phyloP scores from a whole-genome alignment of 2,329 filamentous ascomycete species.

The Clarireedia paspali region DNA sequence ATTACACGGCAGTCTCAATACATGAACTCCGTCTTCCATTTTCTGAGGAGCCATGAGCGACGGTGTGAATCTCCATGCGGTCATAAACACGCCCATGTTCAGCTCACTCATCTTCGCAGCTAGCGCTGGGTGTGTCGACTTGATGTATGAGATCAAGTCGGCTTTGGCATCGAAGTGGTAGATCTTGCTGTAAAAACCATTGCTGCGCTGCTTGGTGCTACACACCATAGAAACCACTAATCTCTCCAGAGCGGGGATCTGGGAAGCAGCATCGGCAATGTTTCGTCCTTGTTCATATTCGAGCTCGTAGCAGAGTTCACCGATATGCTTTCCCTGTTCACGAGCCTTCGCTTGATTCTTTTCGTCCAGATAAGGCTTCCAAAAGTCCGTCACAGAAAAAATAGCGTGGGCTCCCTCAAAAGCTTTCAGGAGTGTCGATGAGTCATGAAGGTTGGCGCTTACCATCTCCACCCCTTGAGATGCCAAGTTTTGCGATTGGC shows the following conservation, averaged over 20 bases:
- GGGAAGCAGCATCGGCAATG: constrained; percentile 31
- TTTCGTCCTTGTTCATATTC: constrained; percentile 33
- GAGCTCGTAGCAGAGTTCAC: constrained; percentile 23
- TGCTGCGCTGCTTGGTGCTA: constrained; percentile 31
- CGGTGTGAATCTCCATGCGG: constrained; percentile 14
- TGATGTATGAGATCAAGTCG: constrained; percentile 28
- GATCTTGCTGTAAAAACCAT: constrained; percentile 20
- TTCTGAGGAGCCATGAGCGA: neutral
- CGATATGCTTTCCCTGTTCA: constrained; percentile 15
- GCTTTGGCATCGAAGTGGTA: constrained; percentile 30
- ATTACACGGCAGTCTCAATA: neutral
- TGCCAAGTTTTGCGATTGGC: constrained; percentile 30
- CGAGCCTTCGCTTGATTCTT: neutral
- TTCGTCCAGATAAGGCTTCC: neutral
- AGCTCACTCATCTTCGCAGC: constrained; percentile 28
- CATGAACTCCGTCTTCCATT: neutral
- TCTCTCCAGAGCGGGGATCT: constrained; percentile 29
- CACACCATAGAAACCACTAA: constrained; percentile 34
- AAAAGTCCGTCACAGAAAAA: constrained; percentile 49
- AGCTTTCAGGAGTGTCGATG: constrained; percentile 30
- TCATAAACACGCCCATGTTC: constrained; percentile 27
- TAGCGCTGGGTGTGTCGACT: constrained; percentile 22
- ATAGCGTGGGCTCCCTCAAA: constrained; percentile 42
- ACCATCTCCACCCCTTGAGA: constrained; percentile 36
- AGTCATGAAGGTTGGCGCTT: constrained; percentile 35